Conservation (phyloP, 306 rosid species). For the Biancaea sappan region DNA sequence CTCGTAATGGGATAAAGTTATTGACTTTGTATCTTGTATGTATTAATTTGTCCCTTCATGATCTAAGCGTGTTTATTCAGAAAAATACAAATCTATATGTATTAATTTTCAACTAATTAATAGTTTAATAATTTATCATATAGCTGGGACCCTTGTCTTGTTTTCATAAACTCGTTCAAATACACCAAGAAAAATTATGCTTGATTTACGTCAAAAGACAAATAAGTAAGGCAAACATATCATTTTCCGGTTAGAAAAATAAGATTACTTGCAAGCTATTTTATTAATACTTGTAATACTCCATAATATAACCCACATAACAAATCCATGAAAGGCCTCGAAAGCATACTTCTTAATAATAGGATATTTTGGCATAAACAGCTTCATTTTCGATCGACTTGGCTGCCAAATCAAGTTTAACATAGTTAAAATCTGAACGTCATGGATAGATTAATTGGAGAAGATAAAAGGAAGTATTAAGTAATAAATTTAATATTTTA, state of each 20-base stretch:
- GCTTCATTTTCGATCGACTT: slow-evolving; percentile 54
- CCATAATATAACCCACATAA: no score
- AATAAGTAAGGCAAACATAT: background rate
- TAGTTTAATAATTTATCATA: background rate
- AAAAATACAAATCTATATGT: background rate
- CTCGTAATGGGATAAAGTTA: background rate
- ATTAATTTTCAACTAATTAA: background rate
- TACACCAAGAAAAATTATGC: background rate
- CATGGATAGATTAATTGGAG: no score
- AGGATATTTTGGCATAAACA: slow-evolving; percentile 60
- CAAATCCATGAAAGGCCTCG: slow-evolving; percentile 68
- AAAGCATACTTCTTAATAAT: slow-evolving; percentile 85
- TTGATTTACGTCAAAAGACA: background rate
- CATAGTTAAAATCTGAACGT: no score
- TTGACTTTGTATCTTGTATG: background rate
- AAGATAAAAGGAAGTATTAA: no score
- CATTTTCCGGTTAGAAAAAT: background rate
- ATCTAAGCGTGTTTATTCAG: background rate
- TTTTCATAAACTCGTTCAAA: background rate
- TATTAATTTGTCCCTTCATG: background rate
- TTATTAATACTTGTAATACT: no score
- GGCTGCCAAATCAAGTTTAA: slow-evolving; percentile 66
- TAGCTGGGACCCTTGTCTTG: background rate
- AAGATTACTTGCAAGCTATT: background rate
- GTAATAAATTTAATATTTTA: no score